Evolutionary conservation across 441 rosid species (phyloP).

Genomic region (Eruca vesicaria): DNA sequence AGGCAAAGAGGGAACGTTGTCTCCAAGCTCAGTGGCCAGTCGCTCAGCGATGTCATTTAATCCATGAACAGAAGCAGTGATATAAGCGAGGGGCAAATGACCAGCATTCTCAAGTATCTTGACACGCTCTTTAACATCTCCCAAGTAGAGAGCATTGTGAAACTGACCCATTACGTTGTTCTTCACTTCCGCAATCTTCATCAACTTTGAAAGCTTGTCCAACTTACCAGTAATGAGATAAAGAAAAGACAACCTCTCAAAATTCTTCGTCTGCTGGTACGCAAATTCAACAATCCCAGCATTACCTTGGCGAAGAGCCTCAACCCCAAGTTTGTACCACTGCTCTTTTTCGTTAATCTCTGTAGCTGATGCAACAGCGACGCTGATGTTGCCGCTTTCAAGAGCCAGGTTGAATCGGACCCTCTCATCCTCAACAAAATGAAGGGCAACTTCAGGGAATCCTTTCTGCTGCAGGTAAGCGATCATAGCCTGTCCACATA

Average conservation of each 20-base stretch:
- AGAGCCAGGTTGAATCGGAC: constrained; percentile 88
- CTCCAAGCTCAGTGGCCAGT: neutral
- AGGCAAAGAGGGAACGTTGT: neutral
- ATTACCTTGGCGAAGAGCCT: constrained; percentile 96
- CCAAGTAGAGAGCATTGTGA: neutral
- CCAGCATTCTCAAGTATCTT: constrained; percentile 3
- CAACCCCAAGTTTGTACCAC: constrained; percentile 90
- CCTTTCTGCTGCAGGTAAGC: constrained; percentile 90
- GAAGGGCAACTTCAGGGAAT: constrained; percentile 91
- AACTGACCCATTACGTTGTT: constrained; percentile 1
- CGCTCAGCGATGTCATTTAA: neutral
- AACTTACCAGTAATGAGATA: constrained; percentile 47
- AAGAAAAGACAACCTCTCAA: constrained; percentile 90
- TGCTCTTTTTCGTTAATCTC: constrained; percentile 90
- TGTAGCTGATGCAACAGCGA: constrained; percentile 94
- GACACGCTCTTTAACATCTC: constrained; percentile 1
- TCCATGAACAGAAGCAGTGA: neutral
- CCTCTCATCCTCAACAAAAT: constrained; percentile 89
- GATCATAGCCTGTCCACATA: constrained; percentile 90
- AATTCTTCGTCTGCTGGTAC: constrained; percentile 90
- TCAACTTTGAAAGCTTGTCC: neutral
- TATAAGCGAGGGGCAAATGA: neutral
- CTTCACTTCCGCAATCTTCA: neutral
- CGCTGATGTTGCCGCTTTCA: constrained; percentile 88
- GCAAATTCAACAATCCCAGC: constrained; percentile 87